Conservation (phyloP, 306 rosid genomes). For the Nissolia schottii region DNA sequence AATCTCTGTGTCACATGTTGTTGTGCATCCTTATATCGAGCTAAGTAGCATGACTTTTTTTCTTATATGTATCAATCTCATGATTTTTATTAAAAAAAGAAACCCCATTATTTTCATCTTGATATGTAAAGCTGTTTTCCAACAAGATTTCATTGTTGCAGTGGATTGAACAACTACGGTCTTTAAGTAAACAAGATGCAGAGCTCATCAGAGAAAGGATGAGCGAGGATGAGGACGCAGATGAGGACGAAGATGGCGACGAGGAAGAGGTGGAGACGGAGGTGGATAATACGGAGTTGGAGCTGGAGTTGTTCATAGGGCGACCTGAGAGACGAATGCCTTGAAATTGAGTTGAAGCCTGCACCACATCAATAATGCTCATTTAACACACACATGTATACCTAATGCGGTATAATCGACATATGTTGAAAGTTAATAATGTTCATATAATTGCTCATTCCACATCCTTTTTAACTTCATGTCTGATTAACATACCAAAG, state of each 20-base stretch:
- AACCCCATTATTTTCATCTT: neutral
- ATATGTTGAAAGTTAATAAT: neutral
- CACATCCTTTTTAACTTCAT: neutral
- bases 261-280: conserved; percentile 14
- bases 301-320: conserved; percentile 74
- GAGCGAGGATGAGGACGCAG: neutral
- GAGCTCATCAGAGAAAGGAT: neutral
- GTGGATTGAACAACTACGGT: conserved; percentile 26
- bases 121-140: neutral
- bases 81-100: too few relatives aligned
- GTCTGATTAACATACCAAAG: neutral
- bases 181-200: conserved; percentile 3
- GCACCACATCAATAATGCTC: neutral
- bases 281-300: conserved; percentile 71
- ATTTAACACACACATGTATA: neutral
- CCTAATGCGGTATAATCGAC: neutral
- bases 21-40: too few relatives aligned
- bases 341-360: neutral
- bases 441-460: neutral
- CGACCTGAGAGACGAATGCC: conserved; percentile 41
- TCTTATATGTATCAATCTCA: too few relatives aligned
- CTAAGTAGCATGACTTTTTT: too few relatives aligned
- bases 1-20: too few relatives aligned
- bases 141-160: conserved; percentile 18
- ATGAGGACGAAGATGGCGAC: neutral